phyloP scores from a whole-genome alignment of 768 basidiomycete genomes.

The Dioszegia aurantiaca region DNA sequence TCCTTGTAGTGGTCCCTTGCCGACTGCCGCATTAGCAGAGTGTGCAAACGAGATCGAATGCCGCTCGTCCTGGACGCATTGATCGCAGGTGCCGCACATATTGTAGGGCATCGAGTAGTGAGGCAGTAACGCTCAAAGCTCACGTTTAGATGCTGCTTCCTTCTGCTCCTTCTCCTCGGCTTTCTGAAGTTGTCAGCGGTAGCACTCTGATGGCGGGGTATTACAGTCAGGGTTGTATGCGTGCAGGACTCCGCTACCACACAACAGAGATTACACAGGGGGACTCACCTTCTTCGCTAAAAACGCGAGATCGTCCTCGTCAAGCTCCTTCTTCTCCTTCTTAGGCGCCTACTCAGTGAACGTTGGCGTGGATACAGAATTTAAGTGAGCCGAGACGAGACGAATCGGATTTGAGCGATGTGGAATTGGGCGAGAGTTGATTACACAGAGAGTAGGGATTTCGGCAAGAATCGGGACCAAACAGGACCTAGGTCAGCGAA shows the following conservation, averaged over 20 bases:
- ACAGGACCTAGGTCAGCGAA: not conserved
- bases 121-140: not conserved
- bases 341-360: conserved; percentile 46
- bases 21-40: conserved; percentile 7
- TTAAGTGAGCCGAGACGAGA: too few relatives aligned
- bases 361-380: too few relatives aligned
- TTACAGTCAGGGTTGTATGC: too few relatives aligned
- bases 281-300: conserved; percentile 33
- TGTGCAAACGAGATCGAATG: not conserved
- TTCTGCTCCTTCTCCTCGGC: conserved; percentile 12
- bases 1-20: conserved; percentile 42
- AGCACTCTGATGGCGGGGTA: too few relatives aligned
- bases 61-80: too few relatives aligned
- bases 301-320: conserved; percentile 45
- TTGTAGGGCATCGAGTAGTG: too few relatives aligned
- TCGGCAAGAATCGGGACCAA: not conserved
- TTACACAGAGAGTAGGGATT: too few relatives aligned
- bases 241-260: not conserved
- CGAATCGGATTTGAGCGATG: not conserved
- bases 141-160: conserved; percentile 8
- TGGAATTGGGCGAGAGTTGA: not conserved
- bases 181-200: conserved; percentile 9
- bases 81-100: too few relatives aligned
- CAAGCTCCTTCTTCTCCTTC: conserved; percentile 44
- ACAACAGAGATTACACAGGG: not conserved